Evolutionary conservation across 345 rosid species (phyloP).

Genomic region (Citrus glauca): DNA sequence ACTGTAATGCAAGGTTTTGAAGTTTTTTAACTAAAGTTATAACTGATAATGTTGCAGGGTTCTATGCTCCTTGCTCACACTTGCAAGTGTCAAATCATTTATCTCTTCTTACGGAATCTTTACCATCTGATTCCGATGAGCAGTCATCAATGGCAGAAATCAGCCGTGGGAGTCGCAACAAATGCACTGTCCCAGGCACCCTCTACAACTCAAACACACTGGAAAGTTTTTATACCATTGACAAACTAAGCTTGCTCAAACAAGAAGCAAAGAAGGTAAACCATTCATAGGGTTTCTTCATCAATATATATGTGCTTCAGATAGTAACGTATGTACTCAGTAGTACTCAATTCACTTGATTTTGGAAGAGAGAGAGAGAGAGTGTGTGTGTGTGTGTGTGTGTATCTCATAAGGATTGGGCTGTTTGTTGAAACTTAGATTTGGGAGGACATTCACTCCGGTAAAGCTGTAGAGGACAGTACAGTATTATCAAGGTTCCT

Average conservation of each 20-base stretch:
- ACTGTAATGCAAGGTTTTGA: background rate
- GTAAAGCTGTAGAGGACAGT: constrained; percentile 70
- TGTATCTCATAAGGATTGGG: background rate
- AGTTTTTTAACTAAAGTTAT: background rate
- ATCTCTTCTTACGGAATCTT: constrained; percentile 68
- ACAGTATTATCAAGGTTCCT: constrained; percentile 65
- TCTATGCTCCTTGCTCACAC: constrained; percentile 87
- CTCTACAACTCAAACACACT: constrained; percentile 79
- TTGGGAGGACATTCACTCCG: constrained; percentile 85
- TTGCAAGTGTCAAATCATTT: constrained; percentile 69
- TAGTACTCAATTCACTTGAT: background rate
- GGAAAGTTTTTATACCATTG: constrained; percentile 61
- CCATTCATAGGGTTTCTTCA: background rate
- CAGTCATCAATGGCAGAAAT: constrained; percentile 22
- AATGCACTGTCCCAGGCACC: constrained; percentile 75
- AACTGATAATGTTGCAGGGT: constrained; percentile 38
- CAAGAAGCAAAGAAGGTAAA: constrained; percentile 70
- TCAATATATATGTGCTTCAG: background rate
- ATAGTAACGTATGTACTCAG: background rate
- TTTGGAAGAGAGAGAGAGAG: background rate
- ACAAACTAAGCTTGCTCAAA: constrained; percentile 60
- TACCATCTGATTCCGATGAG: constrained; percentile 40
- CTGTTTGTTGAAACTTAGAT: constrained; percentile 43
- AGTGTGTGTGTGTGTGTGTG: too few species aligned
- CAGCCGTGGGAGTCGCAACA: constrained; percentile 60